A percentile compares a stretch with the other conserved stretches of the same genome.
Evolutionary conservation across 1,139 yeast species (phyloP).

Genomic region (Geotrichum siamense): DNA sequence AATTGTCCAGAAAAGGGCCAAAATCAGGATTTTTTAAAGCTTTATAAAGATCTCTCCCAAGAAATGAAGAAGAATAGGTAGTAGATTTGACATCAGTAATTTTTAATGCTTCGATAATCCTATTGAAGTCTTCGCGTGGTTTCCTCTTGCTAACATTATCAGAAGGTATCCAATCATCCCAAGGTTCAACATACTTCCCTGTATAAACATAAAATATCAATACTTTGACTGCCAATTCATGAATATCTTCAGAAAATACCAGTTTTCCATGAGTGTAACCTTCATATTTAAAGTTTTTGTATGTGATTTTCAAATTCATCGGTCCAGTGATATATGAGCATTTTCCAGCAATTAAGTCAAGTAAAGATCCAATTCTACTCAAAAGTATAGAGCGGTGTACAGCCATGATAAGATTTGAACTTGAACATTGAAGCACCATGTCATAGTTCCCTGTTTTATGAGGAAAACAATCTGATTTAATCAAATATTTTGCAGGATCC

Average conservation of each 20-base stretch:
- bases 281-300: conserved; percentile 3
- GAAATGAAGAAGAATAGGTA: conserved; percentile 8
- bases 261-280: conserved; percentile 11
- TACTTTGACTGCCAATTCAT: conserved; percentile 32
- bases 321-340: conserved; percentile 3
- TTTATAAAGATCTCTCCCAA: conserved; percentile 21
- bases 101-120: conserved; percentile 7
- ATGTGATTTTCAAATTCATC: conserved; percentile 8
- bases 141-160: conserved; percentile 9
- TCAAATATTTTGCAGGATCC: conserved; percentile 20
- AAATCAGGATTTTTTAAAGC: conserved; percentile 13
- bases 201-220: conserved; percentile 44
- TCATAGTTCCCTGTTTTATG: conserved; percentile 18
- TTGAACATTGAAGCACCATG: conserved; percentile 19
- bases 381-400: conserved; percentile 25
- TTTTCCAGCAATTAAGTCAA: conserved; percentile 16
- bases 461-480: not conserved
- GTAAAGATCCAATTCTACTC: conserved; percentile 19
- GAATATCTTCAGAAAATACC: conserved; percentile 19
- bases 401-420: conserved; percentile 22
- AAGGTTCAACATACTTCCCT: conserved; percentile 32
- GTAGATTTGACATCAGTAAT: conserved; percentile 4
- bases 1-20: conserved; percentile 20
- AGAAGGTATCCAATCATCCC: conserved; percentile 31
- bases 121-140: conserved; percentile 14